These are phyloP conservation scores for Purpureocillium lavendulum DNA, from an alignment of 2,329 filamentous ascomycete genomes.

Conservation along the genomic window DNA sequence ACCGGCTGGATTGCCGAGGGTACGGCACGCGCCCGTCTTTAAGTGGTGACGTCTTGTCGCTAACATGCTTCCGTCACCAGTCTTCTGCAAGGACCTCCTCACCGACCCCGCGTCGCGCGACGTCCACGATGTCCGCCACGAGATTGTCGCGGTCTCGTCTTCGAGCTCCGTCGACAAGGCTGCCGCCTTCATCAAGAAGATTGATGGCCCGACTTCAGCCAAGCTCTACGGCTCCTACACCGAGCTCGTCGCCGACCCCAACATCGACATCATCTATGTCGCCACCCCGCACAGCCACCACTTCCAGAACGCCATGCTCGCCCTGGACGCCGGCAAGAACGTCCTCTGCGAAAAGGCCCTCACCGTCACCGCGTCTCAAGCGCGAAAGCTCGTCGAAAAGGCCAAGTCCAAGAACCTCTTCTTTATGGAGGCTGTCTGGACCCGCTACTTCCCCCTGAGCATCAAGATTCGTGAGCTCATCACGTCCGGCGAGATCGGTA, in stretches of 20 bases:
- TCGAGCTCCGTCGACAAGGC: constrained; percentile 65
- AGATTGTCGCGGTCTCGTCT: constrained; percentile 71
- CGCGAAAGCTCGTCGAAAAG: constrained; percentile 61
- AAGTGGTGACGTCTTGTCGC: background rate
- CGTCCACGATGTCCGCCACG: constrained; percentile 66
- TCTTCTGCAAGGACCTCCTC: constrained; percentile 71
- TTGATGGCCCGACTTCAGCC: constrained; percentile 59
- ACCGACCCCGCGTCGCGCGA: constrained; percentile 61
- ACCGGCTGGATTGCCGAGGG: constrained; percentile 51
- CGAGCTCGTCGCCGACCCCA: constrained; percentile 68
- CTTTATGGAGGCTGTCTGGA: constrained; percentile 88
- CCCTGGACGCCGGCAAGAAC: constrained; percentile 73
- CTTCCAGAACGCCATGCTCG: constrained; percentile 85
- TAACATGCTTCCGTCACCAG: constrained; percentile 24
- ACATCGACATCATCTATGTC: constrained; percentile 81
- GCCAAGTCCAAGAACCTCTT: constrained; percentile 66
- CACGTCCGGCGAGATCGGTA: constrained; percentile 44
- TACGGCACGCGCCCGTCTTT: too few relatives aligned
- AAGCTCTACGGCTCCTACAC: constrained; percentile 74
- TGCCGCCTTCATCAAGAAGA: constrained; percentile 61
- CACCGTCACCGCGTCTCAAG: constrained; percentile 73
- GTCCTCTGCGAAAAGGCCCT: constrained; percentile 89
- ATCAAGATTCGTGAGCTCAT: constrained; percentile 64
- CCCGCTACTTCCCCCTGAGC: constrained; percentile 77
- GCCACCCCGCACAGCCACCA: constrained; percentile 89